Evolutionary conservation across 257 asterid species (phyloP).

Genomic region (Nicotiana otophora): DNA sequence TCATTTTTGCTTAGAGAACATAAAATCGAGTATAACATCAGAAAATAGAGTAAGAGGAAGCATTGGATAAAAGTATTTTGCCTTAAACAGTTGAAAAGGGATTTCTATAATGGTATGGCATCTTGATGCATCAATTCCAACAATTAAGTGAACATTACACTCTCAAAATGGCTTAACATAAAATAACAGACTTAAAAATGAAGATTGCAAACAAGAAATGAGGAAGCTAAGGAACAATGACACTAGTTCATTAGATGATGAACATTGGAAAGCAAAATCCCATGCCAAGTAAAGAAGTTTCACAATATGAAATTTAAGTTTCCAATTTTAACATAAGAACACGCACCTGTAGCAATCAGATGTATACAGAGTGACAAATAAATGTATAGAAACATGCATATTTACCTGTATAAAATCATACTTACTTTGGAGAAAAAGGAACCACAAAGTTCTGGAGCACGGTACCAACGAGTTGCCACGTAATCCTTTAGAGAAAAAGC

Average conservation of each 20-base stretch:
- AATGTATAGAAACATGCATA: background rate
- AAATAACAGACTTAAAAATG: background rate
- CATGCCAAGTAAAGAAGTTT: background rate
- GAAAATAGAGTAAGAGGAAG: background rate
- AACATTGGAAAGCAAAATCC: background rate
- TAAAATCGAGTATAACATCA: background rate
- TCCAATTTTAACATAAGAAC: background rate
- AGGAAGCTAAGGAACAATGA: background rate
- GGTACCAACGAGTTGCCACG: constrained; percentile 99
- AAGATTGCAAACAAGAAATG: background rate
- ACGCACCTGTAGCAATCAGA: background rate
- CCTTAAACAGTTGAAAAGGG: background rate
- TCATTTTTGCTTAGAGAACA: background rate
- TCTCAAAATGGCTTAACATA: background rate
- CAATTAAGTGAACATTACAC: background rate
- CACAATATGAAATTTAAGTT: background rate
- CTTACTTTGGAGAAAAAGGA: constrained; percentile 94
- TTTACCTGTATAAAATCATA: constrained; percentile 18
- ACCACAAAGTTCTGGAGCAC: constrained; percentile 99
- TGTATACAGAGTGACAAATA: background rate
- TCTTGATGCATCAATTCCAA: background rate
- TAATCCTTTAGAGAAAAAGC: constrained; percentile 59
- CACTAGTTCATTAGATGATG: background rate
- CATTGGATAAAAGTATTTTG: background rate
- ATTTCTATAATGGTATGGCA: background rate